phyloP scores from a whole-genome alignment of 73 alveolate species.

The Paramecium primaurelia region DNA sequence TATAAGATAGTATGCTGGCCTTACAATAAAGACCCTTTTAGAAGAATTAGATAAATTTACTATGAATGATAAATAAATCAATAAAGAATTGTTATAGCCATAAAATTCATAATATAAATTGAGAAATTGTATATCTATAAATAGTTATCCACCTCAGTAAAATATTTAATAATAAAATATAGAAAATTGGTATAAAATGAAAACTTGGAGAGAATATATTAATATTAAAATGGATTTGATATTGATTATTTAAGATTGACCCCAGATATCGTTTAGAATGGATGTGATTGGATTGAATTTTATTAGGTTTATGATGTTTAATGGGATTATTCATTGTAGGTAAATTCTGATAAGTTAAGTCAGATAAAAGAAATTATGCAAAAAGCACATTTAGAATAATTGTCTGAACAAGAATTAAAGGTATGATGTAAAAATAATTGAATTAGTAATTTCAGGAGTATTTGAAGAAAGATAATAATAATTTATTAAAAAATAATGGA shows the following conservation, averaged over 20 bases:
- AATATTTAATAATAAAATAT: background rate
- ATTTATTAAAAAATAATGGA: background rate
- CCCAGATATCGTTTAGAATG: background rate
- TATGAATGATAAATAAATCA: background rate
- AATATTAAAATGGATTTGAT: background rate
- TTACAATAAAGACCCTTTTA: background rate
- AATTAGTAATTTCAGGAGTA: background rate
- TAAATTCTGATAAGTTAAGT: background rate
- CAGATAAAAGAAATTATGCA: background rate
- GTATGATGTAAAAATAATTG: background rate
- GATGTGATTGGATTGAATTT: background rate
- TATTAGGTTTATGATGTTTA: background rate
- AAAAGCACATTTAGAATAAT: background rate
- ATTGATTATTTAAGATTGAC: background rate
- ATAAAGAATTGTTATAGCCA: background rate
- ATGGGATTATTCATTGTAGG: background rate
- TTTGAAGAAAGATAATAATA: background rate
- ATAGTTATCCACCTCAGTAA: background rate
- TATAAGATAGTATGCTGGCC: constrained; percentile 21
- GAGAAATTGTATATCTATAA: background rate
- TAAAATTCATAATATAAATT: background rate
- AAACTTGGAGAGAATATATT: background rate
- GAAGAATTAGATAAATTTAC: background rate
- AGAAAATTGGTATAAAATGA: background rate
- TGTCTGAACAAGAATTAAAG: background rate